Conservation (phyloP, 768 basidiomycete species). For the Gyrodon lividus region DNA sequence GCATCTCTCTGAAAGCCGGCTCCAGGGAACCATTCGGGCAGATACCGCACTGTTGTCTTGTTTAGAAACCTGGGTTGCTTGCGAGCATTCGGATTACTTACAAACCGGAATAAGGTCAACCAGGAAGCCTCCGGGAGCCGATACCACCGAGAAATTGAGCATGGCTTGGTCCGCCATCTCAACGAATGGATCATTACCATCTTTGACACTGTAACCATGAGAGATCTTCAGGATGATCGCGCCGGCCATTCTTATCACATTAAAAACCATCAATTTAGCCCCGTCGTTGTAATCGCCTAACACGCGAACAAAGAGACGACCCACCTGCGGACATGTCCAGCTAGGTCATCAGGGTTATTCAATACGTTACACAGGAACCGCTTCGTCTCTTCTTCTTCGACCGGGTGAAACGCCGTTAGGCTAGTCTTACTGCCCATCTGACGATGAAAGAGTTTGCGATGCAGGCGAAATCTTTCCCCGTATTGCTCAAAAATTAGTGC, state of each 20-base stretch:
- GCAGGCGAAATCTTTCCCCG: constrained; percentile 2
- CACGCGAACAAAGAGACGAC: neutral
- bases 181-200: constrained; percentile 33
- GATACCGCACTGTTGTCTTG: constrained; percentile 7
- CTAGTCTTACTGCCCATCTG: constrained; percentile 10
- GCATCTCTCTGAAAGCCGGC: constrained; percentile 15
- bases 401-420: constrained; percentile 1
- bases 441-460: constrained; percentile 8
- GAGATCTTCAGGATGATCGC: constrained; percentile 35
- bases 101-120: constrained; percentile 11
- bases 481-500: constrained; percentile 9
- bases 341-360: constrained; percentile 1
- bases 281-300: neutral
- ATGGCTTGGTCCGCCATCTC: constrained; percentile 25
- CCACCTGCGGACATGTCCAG: constrained; percentile 9
- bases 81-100: neutral
- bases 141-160: constrained; percentile 6
- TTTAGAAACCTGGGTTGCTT: neutral
- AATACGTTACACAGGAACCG: constrained; percentile 4
- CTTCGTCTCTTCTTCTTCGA: constrained; percentile 4
- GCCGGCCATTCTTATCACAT: constrained; percentile 30
- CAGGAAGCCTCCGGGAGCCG: constrained; percentile 8
- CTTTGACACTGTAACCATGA: constrained; percentile 35
- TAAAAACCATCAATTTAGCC: neutral
- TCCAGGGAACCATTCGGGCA: constrained; percentile 25